These are phyloP conservation scores for Ophioceras dolichostomum DNA, from an alignment of 2,329 filamentous ascomycete genomes.

Conservation along the genomic window DNA sequence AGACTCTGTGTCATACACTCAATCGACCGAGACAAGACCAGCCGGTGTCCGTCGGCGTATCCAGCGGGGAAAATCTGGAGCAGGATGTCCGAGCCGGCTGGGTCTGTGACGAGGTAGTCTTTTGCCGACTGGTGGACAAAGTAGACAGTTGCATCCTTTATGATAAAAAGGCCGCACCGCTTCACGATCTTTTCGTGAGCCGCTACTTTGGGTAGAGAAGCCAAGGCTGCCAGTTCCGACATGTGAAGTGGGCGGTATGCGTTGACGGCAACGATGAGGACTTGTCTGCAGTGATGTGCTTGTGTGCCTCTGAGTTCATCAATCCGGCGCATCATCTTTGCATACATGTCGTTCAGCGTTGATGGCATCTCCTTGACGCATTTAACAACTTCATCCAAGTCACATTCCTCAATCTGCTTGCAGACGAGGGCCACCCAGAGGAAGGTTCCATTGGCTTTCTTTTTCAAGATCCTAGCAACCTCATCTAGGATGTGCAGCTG, in stretches of 20 bases:
- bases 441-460: background rate
- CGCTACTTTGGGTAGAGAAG: background rate
- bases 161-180: conserved; percentile 25
- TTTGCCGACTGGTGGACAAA: conserved; percentile 31
- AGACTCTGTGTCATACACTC: conserved; percentile 15
- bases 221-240: conserved; percentile 17
- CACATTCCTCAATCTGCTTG: background rate
- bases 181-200: conserved; percentile 14
- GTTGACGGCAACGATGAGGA: conserved; percentile 18
- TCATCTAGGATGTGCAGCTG: background rate
- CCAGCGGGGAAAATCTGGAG: conserved; percentile 17
- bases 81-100: conserved; percentile 5
- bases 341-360: conserved; percentile 16
- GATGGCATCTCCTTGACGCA: background rate
- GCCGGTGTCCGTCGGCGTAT: conserved; percentile 12
- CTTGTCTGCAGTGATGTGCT: conserved; percentile 14
- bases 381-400: background rate
- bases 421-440: background rate
- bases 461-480: background rate
- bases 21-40: conserved; percentile 21
- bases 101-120: too few species aligned
- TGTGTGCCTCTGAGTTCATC: conserved; percentile 11
- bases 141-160: conserved; percentile 15
- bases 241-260: conserved; percentile 23
- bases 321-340: conserved; percentile 23